Evolutionary conservation across 345 rosid species (phyloP), one percentile per base, ranked within the genome.

Genomic region (Reutealis trisperma): DNA sequence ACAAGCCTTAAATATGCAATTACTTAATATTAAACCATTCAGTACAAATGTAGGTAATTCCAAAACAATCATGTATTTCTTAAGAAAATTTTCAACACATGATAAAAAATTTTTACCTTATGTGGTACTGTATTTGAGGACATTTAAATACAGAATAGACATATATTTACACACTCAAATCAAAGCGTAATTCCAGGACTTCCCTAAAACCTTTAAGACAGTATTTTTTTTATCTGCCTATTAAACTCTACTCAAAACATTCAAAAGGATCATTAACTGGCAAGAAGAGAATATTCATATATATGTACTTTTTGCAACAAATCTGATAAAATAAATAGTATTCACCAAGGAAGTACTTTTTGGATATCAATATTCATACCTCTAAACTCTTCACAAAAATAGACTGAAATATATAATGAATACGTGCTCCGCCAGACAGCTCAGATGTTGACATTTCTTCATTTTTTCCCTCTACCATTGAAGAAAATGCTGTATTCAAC

Each of bases 401-500:
- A 63, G 92, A 88, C 74, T 95, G 99, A 81, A 95, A 93, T 74
- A 95, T 90, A 79, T 92, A 95, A 76, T 89, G 97, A 71, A 95
- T 92, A 58, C 98, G 86, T 80, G 99, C 98, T 83, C 98, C 99
- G 63, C 99, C 98, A 19, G 96, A 86, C 44, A 95, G 90, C 90
- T 93, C 97, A 63, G 91, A 73, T 68, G 98, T 95, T 57, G 97
- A 93, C 98, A 95, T 92, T 87, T 88, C 96, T 83, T 93, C 90
- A 86, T 90, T 93, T 80, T 88, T 95, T 6, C 99, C 99, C 81
- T 95, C 99, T 8, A 95, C 81, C 88, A 90, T 89, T 22, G 99
- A 87, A 73, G 94, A 86, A 82, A 92, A 93, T 52, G 97, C 97
- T 95, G 96, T 77, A 79, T 68, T 75, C 73, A 85, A 75, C 55